Conservation (phyloP, 2,329 filamentous ascomycete genomes). For the Blastomyces parvus region DNA sequence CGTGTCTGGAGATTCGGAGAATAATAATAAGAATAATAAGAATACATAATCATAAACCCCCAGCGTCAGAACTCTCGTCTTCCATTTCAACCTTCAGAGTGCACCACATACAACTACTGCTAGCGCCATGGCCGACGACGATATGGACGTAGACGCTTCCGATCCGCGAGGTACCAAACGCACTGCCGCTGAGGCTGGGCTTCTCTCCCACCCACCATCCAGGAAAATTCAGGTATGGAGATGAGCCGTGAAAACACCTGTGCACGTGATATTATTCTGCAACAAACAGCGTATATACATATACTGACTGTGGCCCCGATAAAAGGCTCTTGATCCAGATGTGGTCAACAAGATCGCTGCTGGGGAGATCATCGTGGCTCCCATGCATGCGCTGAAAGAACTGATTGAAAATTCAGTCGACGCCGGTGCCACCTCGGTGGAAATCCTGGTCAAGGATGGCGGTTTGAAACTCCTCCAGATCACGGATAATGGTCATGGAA, state of each 20-base stretch:
- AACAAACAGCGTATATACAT: no score
- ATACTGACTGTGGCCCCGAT: neutral
- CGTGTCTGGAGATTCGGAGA: neutral
- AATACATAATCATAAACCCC: neutral
- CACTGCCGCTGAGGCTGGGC: conserved; percentile 38
- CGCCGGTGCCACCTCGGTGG: conserved; percentile 84
- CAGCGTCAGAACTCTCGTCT: neutral
- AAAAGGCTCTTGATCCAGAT: conserved; percentile 72
- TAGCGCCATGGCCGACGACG: conserved; percentile 19
- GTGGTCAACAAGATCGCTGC: conserved; percentile 98
- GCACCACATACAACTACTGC: neutral
- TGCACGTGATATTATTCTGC: conserved; percentile 4
- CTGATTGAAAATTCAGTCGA: conserved; percentile 95
- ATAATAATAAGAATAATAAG: no score
- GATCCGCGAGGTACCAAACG: conserved; percentile 40
- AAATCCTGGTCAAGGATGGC: conserved; percentile 88
- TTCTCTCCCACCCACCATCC: conserved; percentile 34
- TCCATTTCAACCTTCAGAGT: neutral
- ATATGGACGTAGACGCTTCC: conserved; percentile 37
- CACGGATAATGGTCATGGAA: conserved; percentile 93
- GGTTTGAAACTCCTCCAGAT: conserved; percentile 93
- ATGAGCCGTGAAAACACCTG: conserved; percentile 22
- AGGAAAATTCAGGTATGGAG: conserved; percentile 39
- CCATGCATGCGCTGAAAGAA: conserved; percentile 92
- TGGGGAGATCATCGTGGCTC: conserved; percentile 95